Evolutionary conservation across 2,329 filamentous ascomycete genomes (phyloP).

Genomic region (Stagonosporopsis rhizophila): DNA sequence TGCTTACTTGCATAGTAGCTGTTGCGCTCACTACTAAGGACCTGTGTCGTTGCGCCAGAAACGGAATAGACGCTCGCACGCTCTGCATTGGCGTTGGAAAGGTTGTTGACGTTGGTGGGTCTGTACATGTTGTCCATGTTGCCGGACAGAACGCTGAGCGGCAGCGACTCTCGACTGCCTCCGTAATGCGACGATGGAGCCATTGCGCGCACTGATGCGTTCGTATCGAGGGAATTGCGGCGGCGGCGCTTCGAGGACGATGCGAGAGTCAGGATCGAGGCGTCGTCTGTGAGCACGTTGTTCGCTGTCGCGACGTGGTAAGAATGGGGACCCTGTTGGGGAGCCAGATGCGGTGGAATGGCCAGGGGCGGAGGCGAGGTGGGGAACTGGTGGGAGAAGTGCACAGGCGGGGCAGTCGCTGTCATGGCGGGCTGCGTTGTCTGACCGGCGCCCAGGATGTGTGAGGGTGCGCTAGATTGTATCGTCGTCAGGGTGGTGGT

Average conservation of each 20-base stretch:
- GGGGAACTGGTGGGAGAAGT: constrained; percentile 66
- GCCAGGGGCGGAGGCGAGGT: constrained; percentile 68
- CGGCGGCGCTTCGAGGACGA: constrained; percentile 81
- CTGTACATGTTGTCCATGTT: constrained; percentile 65
- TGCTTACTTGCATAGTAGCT: constrained; percentile 74
- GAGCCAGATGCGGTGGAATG: constrained; percentile 73
- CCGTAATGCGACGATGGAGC: constrained; percentile 83
- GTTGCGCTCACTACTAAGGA: constrained; percentile 76
- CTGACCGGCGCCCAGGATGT: constrained; percentile 45
- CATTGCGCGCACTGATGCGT: constrained; percentile 84
- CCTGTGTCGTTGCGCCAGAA: constrained; percentile 67
- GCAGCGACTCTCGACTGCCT: constrained; percentile 79
- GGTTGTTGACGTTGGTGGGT: constrained; percentile 58
- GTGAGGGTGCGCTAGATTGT: constrained; percentile 71
- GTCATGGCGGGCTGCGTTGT: constrained; percentile 45
- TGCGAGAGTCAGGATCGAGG: constrained; percentile 83
- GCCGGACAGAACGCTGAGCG: constrained; percentile 77
- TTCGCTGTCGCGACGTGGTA: constrained; percentile 82
- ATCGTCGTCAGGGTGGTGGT: constrained; percentile 87
- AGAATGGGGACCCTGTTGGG: constrained; percentile 68
- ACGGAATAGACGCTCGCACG: constrained; percentile 84
- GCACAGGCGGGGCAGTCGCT: constrained; percentile 50
- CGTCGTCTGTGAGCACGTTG: constrained; percentile 82
- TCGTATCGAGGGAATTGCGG: constrained; percentile 81
- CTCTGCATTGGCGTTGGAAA: constrained; percentile 63